Percentiles rank a stretch among this genome's conserved stretches.
Evolutionary conservation across 257 asterid genomes (phyloP).

Genomic region (Fraxinus quadrangulata): DNA sequence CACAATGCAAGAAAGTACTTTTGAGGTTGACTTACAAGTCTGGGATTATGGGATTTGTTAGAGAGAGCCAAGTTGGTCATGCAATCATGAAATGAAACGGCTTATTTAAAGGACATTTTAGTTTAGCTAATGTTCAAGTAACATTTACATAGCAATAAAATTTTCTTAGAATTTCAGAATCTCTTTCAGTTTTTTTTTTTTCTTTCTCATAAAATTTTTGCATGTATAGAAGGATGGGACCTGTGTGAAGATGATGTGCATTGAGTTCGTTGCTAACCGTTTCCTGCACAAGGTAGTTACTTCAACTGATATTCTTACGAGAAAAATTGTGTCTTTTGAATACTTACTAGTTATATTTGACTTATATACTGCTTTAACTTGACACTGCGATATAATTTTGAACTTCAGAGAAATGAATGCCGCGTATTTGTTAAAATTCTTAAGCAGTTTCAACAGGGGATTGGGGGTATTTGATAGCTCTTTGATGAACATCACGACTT

Average conservation of each 20-base stretch:
- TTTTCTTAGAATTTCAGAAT: background rate
- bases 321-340: conserved; percentile 1
- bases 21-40: background rate
- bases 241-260: conserved; percentile 62
- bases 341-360: background rate
- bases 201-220: conserved; percentile 6
- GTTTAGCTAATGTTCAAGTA: background rate
- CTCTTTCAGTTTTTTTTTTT: conserved; percentile 11
- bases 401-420: too few relatives aligned
- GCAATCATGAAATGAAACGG: background rate
- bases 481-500: too few relatives aligned
- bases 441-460: background rate
- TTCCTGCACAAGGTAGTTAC: conserved; percentile 84
- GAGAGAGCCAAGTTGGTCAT: background rate
- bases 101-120: background rate
- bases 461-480: background rate
- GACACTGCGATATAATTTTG: too few relatives aligned
- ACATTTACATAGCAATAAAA: background rate
- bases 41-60: background rate
- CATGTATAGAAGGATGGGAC: conserved; percentile 51
- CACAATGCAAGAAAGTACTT: background rate
- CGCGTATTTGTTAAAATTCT: background rate
- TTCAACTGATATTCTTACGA: conserved; percentile 25
- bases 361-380: too few relatives aligned
- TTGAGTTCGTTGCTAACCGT: conserved; percentile 92